These are phyloP conservation scores for Pleoardoris graminearum DNA, from an alignment of 2,329 filamentous ascomycete species.

Conservation along the genomic window DNA sequence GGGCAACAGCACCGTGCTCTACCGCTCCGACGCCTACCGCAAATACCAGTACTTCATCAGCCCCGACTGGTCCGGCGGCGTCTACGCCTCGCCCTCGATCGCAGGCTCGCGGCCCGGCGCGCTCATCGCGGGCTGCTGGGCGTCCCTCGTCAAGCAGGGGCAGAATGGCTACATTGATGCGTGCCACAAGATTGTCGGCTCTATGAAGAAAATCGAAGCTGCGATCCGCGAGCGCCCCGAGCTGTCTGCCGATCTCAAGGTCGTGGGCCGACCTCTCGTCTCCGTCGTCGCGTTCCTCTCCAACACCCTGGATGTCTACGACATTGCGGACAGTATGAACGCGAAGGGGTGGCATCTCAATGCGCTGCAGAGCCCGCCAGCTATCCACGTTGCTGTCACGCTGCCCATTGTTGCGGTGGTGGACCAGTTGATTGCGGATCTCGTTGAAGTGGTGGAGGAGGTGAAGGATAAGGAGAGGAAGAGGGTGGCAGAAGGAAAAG, in stretches of 20 bases:
- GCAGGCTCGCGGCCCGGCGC: constrained; percentile 91
- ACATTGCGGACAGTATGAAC: constrained; percentile 87
- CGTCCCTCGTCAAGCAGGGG: constrained; percentile 84
- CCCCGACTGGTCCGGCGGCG: constrained; percentile 91
- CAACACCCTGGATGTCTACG: constrained; percentile 88
- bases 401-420: constrained; percentile 80
- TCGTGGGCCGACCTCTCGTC: constrained; percentile 84
- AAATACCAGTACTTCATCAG: constrained; percentile 96
- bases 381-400: constrained; percentile 92
- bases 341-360: constrained; percentile 93
- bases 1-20: constrained; percentile 91
- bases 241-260: constrained; percentile 71
- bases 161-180: constrained; percentile 85
- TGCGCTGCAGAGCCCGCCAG: constrained; percentile 85
- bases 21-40: constrained; percentile 77
- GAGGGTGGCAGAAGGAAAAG: constrained; percentile 69
- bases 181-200: constrained; percentile 84
- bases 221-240: constrained; percentile 71
- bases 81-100: constrained; percentile 91
- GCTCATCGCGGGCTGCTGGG: constrained; percentile 95
- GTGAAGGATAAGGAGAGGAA: constrained; percentile 82
- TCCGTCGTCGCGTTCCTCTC: constrained; percentile 87
- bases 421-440: constrained; percentile 76
- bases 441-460: constrained; percentile 62
- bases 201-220: constrained; percentile 77